phyloP scores from a whole-genome alignment of 208 protist species.

The Phytomonas francai region DNA sequence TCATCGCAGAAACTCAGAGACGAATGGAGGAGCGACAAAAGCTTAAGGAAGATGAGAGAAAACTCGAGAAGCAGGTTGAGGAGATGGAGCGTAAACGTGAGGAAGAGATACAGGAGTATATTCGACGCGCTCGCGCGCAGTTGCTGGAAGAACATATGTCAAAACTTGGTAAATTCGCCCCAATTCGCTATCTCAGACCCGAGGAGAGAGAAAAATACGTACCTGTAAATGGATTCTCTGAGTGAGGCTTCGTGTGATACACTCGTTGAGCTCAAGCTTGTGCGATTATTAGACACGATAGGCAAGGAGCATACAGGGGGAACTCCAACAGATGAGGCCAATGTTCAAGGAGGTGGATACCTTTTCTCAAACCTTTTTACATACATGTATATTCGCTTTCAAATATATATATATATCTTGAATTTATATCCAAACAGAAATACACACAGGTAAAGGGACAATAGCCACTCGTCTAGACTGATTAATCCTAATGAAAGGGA shows the following conservation, averaged over 20 bases:
- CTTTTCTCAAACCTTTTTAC: neutral
- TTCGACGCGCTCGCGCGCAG: slow-evolving; percentile 67
- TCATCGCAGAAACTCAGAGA: slow-evolving; percentile 64
- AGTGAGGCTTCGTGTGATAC: neutral
- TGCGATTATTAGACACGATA: neutral
- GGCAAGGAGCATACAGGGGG: neutral
- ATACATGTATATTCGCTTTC: neutral
- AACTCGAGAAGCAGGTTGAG: slow-evolving; percentile 46
- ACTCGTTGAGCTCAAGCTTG: neutral
- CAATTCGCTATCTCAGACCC: slow-evolving; percentile 39
- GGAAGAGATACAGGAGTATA: slow-evolving; percentile 75
- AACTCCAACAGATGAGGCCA: neutral
- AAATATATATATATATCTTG: neutral
- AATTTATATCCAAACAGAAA: neutral
- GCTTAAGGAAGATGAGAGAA: slow-evolving; percentile 71
- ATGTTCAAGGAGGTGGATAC: neutral
- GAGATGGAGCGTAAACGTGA: slow-evolving; percentile 40
- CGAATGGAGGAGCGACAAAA: slow-evolving; percentile 65
- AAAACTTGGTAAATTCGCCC: slow-evolving; percentile 58
- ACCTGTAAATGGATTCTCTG: slow-evolving; percentile 8
- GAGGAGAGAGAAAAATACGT: slow-evolving; percentile 51
- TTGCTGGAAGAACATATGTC: slow-evolving; percentile 69
- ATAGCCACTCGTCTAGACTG: neutral
- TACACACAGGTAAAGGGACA: neutral
- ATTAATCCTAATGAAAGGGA: neutral